Conservation (phyloP, 2,329 filamentous ascomycete species). For the Fusarium goolgardi region DNA sequence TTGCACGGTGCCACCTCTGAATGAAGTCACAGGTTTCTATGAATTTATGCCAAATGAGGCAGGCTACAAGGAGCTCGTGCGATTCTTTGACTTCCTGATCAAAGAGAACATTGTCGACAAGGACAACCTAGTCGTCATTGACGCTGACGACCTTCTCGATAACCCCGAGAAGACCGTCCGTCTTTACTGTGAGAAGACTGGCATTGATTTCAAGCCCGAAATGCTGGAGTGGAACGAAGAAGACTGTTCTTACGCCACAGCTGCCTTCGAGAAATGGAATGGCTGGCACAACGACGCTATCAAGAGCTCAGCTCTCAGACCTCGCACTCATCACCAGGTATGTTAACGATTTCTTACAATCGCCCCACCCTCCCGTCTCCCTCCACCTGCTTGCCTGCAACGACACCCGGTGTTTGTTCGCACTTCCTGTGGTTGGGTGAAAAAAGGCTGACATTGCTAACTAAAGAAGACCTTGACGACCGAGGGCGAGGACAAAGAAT, state of each 20-base stretch:
- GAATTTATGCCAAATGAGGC: constrained; percentile 89
- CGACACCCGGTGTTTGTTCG: constrained; percentile 37
- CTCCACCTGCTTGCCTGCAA: constrained; percentile 41
- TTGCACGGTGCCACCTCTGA: constrained; percentile 89
- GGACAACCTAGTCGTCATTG: constrained; percentile 82
- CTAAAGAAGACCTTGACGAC: constrained; percentile 69
- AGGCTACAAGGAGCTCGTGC: constrained; percentile 88
- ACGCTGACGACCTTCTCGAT: constrained; percentile 94
- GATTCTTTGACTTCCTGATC: constrained; percentile 86
- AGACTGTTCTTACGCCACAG: constrained; percentile 76
- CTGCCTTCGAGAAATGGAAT: constrained; percentile 94
- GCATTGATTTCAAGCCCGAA: constrained; percentile 76
- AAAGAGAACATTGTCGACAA: constrained; percentile 77
- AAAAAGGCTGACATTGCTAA: constrained; percentile 41
- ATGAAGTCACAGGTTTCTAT: constrained; percentile 84
- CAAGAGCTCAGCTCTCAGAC: constrained; percentile 79
- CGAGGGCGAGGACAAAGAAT: constrained; percentile 76
- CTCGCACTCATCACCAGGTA: constrained; percentile 72
- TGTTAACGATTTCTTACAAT: constrained; percentile 48
- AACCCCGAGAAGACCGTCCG: constrained; percentile 80
- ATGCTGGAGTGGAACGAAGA: constrained; percentile 90
- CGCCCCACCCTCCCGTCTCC: constrained; percentile 8
- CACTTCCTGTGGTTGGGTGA: constrained; percentile 41
- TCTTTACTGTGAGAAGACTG: constrained; percentile 84
- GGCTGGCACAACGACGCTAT: constrained; percentile 98